These are phyloP conservation scores for Calonectria hawksworthii DNA, from an alignment of 2,329 filamentous ascomycete species.

Conservation along the genomic window DNA sequence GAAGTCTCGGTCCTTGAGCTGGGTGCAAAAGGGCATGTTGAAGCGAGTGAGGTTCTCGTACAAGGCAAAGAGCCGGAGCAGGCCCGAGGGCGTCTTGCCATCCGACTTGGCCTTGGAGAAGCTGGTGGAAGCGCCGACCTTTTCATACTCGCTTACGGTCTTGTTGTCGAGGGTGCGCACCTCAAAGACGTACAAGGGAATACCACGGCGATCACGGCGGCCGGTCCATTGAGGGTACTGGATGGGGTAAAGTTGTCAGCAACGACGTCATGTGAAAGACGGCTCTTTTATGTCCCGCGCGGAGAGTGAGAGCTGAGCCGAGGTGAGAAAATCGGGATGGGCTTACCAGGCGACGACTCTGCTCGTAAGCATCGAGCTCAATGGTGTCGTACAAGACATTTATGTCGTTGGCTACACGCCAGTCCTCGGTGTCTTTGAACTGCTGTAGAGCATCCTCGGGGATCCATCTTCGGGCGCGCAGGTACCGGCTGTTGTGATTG, in stretches of 20 bases:
- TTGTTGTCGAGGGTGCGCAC: constrained; percentile 87
- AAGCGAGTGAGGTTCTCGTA: constrained; percentile 95
- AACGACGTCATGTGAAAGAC: not conserved
- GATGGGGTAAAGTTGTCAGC: constrained; percentile 15
- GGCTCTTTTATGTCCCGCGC: not conserved
- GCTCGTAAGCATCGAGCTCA: constrained; percentile 86
- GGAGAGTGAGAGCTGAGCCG: not conserved
- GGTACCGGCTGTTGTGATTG: constrained; percentile 75
- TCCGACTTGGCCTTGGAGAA: constrained; percentile 74
- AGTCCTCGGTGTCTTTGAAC: constrained; percentile 90
- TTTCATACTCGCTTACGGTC: constrained; percentile 84
- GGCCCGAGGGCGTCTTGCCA: constrained; percentile 78
- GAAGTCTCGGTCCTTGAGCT: constrained; percentile 78
- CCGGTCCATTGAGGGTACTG: constrained; percentile 97
- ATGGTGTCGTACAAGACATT: constrained; percentile 88
- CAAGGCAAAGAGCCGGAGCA: constrained; percentile 89
- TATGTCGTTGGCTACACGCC: constrained; percentile 84
- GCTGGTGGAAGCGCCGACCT: constrained; percentile 68
- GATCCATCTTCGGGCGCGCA: constrained; percentile 87
- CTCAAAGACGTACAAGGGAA: constrained; percentile 92
- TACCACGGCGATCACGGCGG: constrained; percentile 89
- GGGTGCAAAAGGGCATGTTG: constrained; percentile 85
- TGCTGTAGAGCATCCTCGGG: constrained; percentile 84
- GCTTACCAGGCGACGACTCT: constrained; percentile 79
- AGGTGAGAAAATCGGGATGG: not conserved